Conservation (phyloP, 805 yeast species). For the Tetrapisispora fleetii region DNA sequence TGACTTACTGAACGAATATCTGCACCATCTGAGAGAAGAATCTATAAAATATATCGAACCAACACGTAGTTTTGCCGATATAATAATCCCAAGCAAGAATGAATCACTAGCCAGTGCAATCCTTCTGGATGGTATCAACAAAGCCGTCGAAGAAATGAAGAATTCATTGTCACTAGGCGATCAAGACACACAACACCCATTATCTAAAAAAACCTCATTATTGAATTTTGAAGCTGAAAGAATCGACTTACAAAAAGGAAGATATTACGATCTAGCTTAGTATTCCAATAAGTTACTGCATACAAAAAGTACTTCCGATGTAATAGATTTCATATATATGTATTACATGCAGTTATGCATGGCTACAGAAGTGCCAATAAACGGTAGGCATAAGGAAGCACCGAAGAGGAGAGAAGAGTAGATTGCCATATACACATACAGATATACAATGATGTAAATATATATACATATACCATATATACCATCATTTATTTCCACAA, state of each 20-base stretch:
- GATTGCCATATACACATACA: background rate
- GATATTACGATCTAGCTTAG: slow-evolving; percentile 24
- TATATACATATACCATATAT: no score
- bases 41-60: slow-evolving; percentile 25
- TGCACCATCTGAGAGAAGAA: slow-evolving; percentile 25
- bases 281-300: no score
- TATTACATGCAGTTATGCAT: no score
- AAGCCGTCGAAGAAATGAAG: slow-evolving; percentile 18
- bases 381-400: no score
- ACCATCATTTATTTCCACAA: no score
- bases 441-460: no score
- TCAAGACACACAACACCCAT: background rate
- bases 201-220: slow-evolving; percentile 10
- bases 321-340: no score
- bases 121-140: slow-evolving; percentile 25
- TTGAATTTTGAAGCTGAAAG: slow-evolving; percentile 25
- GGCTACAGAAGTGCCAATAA: no score
- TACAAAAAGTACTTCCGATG: no score
- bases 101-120: slow-evolving; percentile 22
- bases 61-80: slow-evolving; percentile 23
- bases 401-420: no score
- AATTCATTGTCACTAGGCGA: slow-evolving; percentile 3
- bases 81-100: slow-evolving; percentile 25
- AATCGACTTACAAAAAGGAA: slow-evolving; percentile 24
- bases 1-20: slow-evolving; percentile 18